Percentiles rank a stretch among this genome's conserved stretches.
Evolutionary conservation across 2,329 filamentous ascomycete species (phyloP).

Genomic region (Atkinsonella hypoxylon): DNA sequence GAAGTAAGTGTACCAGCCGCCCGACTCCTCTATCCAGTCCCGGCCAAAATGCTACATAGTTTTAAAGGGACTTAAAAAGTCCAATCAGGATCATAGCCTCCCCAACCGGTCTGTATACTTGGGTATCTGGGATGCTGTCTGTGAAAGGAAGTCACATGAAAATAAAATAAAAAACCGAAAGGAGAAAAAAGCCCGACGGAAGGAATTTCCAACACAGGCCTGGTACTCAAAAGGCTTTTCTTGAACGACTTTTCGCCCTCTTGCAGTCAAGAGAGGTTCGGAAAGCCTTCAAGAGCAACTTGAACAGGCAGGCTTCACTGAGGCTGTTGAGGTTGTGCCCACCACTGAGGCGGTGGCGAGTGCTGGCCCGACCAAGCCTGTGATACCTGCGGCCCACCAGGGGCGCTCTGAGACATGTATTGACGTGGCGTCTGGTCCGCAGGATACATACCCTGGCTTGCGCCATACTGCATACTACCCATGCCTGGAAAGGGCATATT

Average conservation of each 20-base stretch:
- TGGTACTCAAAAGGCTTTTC: not conserved
- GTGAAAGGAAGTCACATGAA: constrained; percentile 15
- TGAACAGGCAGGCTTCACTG: constrained; percentile 13
- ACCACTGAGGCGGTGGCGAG: constrained; percentile 48
- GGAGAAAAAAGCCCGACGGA: not conserved
- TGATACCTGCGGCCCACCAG: constrained; percentile 36
- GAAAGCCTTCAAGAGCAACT: not conserved
- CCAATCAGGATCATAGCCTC: constrained; percentile 24
- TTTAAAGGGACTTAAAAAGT: constrained; percentile 16
- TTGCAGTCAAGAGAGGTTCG: not conserved
- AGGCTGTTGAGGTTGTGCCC: constrained; percentile 39
- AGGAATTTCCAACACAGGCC: not conserved
- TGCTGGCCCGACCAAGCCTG: constrained; percentile 49
- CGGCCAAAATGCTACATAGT: constrained; percentile 22
- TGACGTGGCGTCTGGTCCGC: constrained; percentile 52
- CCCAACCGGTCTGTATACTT: constrained; percentile 22
- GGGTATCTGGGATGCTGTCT: constrained; percentile 22
- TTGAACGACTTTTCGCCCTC: not conserved
- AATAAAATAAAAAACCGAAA: constrained; percentile 8
- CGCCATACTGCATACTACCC: constrained; percentile 45
- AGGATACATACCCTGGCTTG: constrained; percentile 46
- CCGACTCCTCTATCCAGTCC: constrained; percentile 29
- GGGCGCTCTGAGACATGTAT: constrained; percentile 53
- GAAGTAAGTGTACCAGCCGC: constrained; percentile 12
- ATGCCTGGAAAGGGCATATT: constrained; percentile 52